These are phyloP conservation scores for Elsinoe australis DNA, from an alignment of 2,329 filamentous ascomycete species.

Conservation along the genomic window DNA sequence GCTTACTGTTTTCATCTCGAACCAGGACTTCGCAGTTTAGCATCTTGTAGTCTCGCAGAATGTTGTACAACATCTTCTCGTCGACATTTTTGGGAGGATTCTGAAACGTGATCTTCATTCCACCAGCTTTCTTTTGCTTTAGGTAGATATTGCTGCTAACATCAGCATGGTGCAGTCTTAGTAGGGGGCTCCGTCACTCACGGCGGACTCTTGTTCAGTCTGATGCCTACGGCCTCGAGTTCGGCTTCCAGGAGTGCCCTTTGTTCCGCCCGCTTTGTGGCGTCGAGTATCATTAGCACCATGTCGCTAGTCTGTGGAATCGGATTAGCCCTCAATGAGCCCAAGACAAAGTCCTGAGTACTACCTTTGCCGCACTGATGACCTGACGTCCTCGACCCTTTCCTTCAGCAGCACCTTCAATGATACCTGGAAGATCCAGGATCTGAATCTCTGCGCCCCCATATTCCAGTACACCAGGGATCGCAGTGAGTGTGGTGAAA, in stretches of 20 bases:
- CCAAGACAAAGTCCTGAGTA: neutral
- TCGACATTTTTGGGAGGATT: constrained; percentile 82
- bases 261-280: constrained; percentile 93
- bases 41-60: constrained; percentile 96
- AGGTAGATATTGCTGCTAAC: constrained; percentile 83
- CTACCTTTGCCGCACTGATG: constrained; percentile 86
- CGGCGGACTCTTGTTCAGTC: constrained; percentile 85
- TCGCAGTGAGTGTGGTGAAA: constrained; percentile 95
- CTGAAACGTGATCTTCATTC: constrained; percentile 98
- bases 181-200: constrained; percentile 37
- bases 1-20: constrained; percentile 71
- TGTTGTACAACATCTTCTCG: constrained; percentile 97
- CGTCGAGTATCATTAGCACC: constrained; percentile 93
- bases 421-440: constrained; percentile 96
- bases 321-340: constrained; percentile 19
- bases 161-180: neutral
- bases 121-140: constrained; percentile 89
- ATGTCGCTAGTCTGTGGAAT: constrained; percentile 69
- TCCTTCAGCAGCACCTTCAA: constrained; percentile 95
- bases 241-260: constrained; percentile 82
- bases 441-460: constrained; percentile 98
- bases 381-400: constrained; percentile 96
- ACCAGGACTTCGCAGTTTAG: constrained; percentile 95
- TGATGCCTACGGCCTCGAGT: constrained; percentile 88
- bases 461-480: constrained; percentile 94